A percentile compares a stretch with the other conserved stretches of the same genome.
phyloP scores from a whole-genome alignment of 768 basidiomycete species.

The Mycena floridula region DNA sequence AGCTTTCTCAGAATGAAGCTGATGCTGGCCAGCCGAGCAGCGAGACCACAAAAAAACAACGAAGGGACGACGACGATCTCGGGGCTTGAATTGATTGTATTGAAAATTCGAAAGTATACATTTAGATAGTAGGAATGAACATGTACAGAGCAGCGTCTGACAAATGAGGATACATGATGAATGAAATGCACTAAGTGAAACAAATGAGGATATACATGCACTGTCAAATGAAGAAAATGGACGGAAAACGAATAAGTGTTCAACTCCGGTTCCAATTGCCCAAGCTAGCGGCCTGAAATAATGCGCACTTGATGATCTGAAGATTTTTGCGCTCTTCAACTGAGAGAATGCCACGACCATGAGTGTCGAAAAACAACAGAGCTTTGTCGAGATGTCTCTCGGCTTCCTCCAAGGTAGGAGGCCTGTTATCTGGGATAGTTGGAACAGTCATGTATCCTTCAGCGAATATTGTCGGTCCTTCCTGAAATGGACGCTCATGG shows the following conservation, averaged over 20 bases:
- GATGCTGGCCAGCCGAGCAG: not conserved
- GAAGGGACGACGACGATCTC: not conserved
- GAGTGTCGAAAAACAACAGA: constrained; percentile 42
- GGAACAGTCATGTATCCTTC: constrained; percentile 25
- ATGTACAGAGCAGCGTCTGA: too few relatives aligned
- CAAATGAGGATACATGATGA: too few relatives aligned
- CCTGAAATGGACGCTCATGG: constrained; percentile 1
- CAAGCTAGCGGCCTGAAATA: not conserved
- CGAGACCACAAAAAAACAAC: not conserved
- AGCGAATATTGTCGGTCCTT: constrained; percentile 12
- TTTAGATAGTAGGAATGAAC: too few relatives aligned
- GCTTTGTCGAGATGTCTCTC: constrained; percentile 51
- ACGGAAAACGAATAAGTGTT: constrained; percentile 7
- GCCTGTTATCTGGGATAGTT: constrained; percentile 21
- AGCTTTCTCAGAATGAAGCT: not conserved
- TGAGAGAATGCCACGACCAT: constrained; percentile 4
- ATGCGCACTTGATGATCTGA: not conserved
- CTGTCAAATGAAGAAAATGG: too few relatives aligned
- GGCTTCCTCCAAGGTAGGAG: constrained; percentile 41
- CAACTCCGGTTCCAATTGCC: not conserved
- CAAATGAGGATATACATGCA: too few relatives aligned
- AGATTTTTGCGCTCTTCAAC: not conserved
- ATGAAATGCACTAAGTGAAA: too few relatives aligned
- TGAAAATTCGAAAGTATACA: too few relatives aligned
- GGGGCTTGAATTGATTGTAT: too few relatives aligned